Base-by-base conservation (phyloP, 2,329 filamentous ascomycete genomes). In the Fusarium drepaniforme region DNA sequence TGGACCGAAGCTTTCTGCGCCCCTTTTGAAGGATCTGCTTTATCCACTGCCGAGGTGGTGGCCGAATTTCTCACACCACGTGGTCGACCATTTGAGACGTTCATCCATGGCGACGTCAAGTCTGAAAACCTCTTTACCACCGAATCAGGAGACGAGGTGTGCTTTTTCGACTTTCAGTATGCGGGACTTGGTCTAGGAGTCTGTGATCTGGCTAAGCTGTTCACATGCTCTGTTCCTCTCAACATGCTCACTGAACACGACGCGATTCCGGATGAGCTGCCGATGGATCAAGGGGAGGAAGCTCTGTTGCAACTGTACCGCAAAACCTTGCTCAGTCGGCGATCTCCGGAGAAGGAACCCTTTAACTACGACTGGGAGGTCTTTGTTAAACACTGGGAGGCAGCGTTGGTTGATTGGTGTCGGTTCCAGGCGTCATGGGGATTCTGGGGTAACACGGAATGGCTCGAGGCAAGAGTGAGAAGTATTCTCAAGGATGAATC, bases 141-240 rank as follows among this genome's bases (percentile, higher is more conserved):
- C 0, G 67, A 77, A 0, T 73, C 79, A 0, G 90, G 89, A 1
- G 81, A 87, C 3, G 69, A 83, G 5, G 90, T 91, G 2, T 91
- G 90, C 0, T 91, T 93, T 72, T 93, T 91, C 76, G 92, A 93
- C 78, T 93, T 93, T 66, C 92, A 93, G 75, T 93, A 93, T 74
- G 87, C 89, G 0, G 92, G 92, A 0, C 80, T 92, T 0, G 91
- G 92, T 0, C 79, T 93, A 0, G 91, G 92, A 0, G 91, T 90
- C 0, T 91, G 91, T 73, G 92, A 93, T 78, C 82, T 93, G 0
- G 91, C 91, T 3, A 93, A 93, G 77, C 80, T 93, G 1, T 92
- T 93, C 70, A 93, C 91, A 0, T 93, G 91, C 79, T 92, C 91
- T 3, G 86, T 93, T 0, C 90, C 91, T 0, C 42, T 89, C 8